Base-by-base conservation (phyloP, 2,329 filamentous ascomycete genomes). In the Colletotrichum musicola region DNA sequence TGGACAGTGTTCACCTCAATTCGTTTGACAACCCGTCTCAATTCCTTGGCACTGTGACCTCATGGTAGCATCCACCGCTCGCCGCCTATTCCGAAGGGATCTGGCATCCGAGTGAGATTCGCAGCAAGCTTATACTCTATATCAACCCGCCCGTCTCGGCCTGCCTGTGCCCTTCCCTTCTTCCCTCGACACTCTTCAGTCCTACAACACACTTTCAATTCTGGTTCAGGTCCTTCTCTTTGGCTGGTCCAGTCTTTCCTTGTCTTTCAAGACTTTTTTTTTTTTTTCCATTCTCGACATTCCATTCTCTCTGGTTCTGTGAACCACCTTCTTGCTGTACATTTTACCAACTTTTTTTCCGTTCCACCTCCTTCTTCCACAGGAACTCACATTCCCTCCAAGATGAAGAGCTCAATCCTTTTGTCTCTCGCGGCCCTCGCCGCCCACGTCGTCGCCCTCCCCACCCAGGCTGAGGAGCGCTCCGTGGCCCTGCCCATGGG, bases 321-420 rank as follows among this genome's bases (percentile, higher is more conserved):
- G 66, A 69, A 69, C 66, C 66, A 14, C 13, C 13, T 55, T 63
- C 18, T 55, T 40, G 35, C 25, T 14, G 27, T 44, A 49, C 14
- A 18, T 50, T 42, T 51, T 53, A 20, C 20, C 50, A 47, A 20
- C 14, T 16, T 46, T 60, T 59, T 12, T 22, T 42, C 20, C 20
- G 13, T 44, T 25, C 27, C 4, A 27, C 49, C 10, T 30, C 18
- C 50, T 14, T 56, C n/a, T 51, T 51, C 18, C 20, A 27, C 35
- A 47, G 25, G 25, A 20, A 59, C 30, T 35, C 10, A 49, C 25
- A 65, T 50, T 20, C 38, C 53, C 27, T 58, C 58, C 25, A 67
- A 46, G 54, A 71, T 71, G 69, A 71, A 71, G 69, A 69, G 66
- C 53, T 58, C 69, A 40, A 47, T 71, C 20, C 49, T 69, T 16